Evolutionary conservation across 805 yeast species (phyloP), one percentile per base, ranked within the genome.

Genomic region (Peterozyma xylosa): DNA sequence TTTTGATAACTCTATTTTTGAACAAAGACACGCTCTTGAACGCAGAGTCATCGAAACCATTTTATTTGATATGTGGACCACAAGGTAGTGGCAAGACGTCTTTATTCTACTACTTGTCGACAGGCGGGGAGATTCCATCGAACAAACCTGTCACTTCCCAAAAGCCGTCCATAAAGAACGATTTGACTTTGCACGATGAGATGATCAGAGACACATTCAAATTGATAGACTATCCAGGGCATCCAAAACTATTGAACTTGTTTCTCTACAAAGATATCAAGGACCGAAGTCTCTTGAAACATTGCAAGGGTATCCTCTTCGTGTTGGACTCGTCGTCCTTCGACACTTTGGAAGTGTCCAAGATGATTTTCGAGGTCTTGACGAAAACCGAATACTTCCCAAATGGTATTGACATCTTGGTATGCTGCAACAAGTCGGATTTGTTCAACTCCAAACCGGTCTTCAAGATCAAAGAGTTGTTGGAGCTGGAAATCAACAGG

Each of bases 171-270:
- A 45, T 55, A 18, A 60, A 63, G 5, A 64, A 60, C 7, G 50
- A 54, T 9, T 62, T 69, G 42, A 51, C 57, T 40, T 52, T 78
- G n/a, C 76, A 76, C 10, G 55, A 63, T 6, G 63, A 63, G 2
- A 57, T 61, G 3, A 65, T 49, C 39, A 63, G 56, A 52, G 70
- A 60, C 46, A 62, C 54, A 45, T 73, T 66, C 55, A 76, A 72
- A 48, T 59, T 90, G 35, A 71, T 83, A 42, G 98, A 91, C 55
- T 80, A 80, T 49, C 99, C 99, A 2, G 96, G 97, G n/a, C 89
- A 85, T 63, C 65, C 74, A 44, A 88, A 87, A 61, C 76, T 90
- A 51, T 76, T 74, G 43, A 75, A 77, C 45, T 64, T 81, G 41
- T 66, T 79, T 32, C 50, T 68, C 46, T 72, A 74, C 43, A 73